These are phyloP conservation scores for Fusarium neocosmosporiellum DNA, from an alignment of 2,329 filamentous ascomycete species.

Conservation along the genomic window DNA sequence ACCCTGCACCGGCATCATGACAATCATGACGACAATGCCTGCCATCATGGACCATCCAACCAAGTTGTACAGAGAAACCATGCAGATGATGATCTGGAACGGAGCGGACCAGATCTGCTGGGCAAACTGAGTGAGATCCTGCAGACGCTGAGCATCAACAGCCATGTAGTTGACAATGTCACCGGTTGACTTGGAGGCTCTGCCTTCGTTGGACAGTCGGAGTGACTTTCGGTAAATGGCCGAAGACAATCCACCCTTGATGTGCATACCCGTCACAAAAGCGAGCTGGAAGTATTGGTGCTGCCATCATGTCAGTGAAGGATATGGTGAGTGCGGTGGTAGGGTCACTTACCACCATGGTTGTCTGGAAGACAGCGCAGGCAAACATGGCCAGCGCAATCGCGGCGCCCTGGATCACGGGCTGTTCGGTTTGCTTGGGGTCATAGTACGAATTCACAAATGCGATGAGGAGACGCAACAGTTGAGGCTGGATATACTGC, in stretches of 20 bases:
- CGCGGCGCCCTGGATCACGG: slow-evolving; percentile 83
- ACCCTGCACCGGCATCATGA: slow-evolving; percentile 97
- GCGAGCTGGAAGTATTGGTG: slow-evolving; percentile 98
- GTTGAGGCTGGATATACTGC: slow-evolving; percentile 90
- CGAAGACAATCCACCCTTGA: slow-evolving; percentile 90
- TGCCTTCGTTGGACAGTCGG: slow-evolving; percentile 90
- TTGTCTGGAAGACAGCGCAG: slow-evolving; percentile 87
- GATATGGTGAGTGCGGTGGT: neutral
- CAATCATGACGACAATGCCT: slow-evolving; percentile 91
- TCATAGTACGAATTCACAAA: slow-evolving; percentile 83
- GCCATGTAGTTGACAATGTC: slow-evolving; percentile 99
- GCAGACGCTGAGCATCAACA: slow-evolving; percentile 93
- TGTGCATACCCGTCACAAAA: slow-evolving; percentile 96
- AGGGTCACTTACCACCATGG: slow-evolving; percentile 65
- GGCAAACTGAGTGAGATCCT: slow-evolving; percentile 94
- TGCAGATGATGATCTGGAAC: slow-evolving; percentile 95
- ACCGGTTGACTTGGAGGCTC: slow-evolving; percentile 88
- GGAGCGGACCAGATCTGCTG: slow-evolving; percentile 97
- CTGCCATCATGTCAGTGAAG: neutral
- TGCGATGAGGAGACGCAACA: slow-evolving; percentile 83
- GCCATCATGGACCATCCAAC: slow-evolving; percentile 96
- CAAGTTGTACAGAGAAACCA: slow-evolving; percentile 95
- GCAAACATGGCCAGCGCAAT: slow-evolving; percentile 94
- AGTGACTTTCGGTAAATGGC: slow-evolving; percentile 94
- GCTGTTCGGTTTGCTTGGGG: slow-evolving; percentile 71